Evolutionary conservation across 306 rosid species (phyloP), one percentile per base, ranked within the genome.

Genomic region (Boehmeria nivea): DNA sequence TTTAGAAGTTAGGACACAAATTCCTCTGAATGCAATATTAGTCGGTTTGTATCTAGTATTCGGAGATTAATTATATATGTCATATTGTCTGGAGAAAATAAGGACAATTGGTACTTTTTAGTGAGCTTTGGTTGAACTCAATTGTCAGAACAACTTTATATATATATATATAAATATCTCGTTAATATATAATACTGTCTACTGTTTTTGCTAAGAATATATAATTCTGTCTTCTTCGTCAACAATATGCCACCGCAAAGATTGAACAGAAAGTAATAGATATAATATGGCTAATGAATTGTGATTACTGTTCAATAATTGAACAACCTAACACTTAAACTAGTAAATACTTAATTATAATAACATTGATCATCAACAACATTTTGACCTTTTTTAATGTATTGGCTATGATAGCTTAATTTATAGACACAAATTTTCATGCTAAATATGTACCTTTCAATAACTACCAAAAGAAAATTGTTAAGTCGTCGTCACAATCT

Each of bases 41-140:
- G n/a, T n/a, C n/a, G n/a, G n/a, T n/a, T n/a, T n/a, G n/a, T n/a
- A n/a, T n/a, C n/a, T n/a, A n/a, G n/a, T n/a, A n/a, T n/a, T n/a
- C n/a, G n/a, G n/a, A n/a, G n/a, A n/a, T n/a, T n/a, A n/a, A n/a
- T n/a, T n/a, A n/a, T n/a, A n/a, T n/a, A n/a, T n/a, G n/a, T n/a
- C n/a, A n/a, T n/a, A n/a, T n/a, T n/a, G n/a, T n/a, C n/a, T n/a
- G n/a, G n/a, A n/a, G 14, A 48, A 48, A 20, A 23, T 13, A 23
- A 21, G 54, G 54, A 48, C 33, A 48, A 23, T 22, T 23, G 33
- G 8, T 15, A 48, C 54, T 48, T 12, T 48, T 50, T 12, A 6
- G 55, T 50, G n/a, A n/a, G n/a, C n/a, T n/a, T n/a, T n/a, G n/a
- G n/a, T 50, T 50, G 37, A 50, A 23, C 33, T 50, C 37, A 50